Percentiles rank a stretch among this genome's conserved stretches.
Evolutionary conservation across 2,329 filamentous ascomycete genomes (phyloP).

Genomic region (Colletotrichum musicola): DNA sequence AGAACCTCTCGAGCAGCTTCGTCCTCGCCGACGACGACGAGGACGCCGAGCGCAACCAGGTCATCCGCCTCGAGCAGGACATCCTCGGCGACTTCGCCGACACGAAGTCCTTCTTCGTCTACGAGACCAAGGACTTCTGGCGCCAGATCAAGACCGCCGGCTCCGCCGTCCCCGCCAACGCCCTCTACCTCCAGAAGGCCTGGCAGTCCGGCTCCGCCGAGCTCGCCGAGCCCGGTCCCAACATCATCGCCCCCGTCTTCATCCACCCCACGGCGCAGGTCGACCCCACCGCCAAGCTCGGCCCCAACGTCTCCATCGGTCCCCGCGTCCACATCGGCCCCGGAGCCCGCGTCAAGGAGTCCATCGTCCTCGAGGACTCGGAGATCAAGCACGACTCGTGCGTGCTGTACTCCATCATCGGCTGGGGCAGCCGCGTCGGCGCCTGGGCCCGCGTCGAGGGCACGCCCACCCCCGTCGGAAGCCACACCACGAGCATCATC

Average conservation of each 20-base stretch:
- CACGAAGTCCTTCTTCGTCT: constrained; percentile 97
- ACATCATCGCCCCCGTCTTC: constrained; percentile 92
- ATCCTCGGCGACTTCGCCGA: constrained; percentile 96
- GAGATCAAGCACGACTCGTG: constrained; percentile 98
- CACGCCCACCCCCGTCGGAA: constrained; percentile 86
- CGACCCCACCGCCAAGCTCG: constrained; percentile 95
- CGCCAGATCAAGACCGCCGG: constrained; percentile 99
- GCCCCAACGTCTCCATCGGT: constrained; percentile 95
- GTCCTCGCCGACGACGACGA: constrained; percentile 55
- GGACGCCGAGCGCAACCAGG: constrained; percentile 79
- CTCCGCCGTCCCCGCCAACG: constrained; percentile 95
- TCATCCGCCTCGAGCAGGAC: constrained; percentile 96
- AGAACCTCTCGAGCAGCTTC: constrained; percentile 82
- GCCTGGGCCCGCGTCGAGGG: constrained; percentile 99
- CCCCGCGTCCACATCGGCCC: constrained; percentile 88
- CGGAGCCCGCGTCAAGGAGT: constrained; percentile 93
- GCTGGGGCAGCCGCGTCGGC: constrained; percentile 95
- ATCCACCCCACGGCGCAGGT: constrained; percentile 93
- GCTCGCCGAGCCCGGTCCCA: constrained; percentile 84
- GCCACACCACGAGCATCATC: constrained; percentile 93
- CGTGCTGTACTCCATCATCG: constrained; percentile 94
- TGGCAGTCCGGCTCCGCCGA: constrained; percentile 86
- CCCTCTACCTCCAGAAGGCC: constrained; percentile 94
- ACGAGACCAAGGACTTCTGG: constrained; percentile 99
- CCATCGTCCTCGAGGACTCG: constrained; percentile 92